Percentiles rank a stretch among this genome's conserved stretches.
Conservation (phyloP, 1,284 basidiomycete genomes). For the Ustilago sp. region DNA sequence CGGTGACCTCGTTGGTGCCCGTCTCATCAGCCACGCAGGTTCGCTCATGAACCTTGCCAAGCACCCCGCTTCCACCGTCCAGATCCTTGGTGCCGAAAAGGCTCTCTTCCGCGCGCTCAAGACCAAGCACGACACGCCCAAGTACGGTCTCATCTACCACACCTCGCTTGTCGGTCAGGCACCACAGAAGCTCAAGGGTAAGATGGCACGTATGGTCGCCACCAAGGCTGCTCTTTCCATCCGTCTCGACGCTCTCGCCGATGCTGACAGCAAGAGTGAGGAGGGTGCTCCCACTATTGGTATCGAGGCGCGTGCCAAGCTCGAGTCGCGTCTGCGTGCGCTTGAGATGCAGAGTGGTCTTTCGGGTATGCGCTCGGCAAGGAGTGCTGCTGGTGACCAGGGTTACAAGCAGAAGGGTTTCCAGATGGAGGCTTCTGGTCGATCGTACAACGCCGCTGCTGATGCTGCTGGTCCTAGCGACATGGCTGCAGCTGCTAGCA, state of each 20-base stretch:
- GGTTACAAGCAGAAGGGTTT: conserved; percentile 68
- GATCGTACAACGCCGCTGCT: conserved; percentile 64
- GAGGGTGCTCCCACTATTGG: conserved; percentile 83
- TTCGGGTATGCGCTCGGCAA: conserved; percentile 50
- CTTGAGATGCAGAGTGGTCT: conserved; percentile 74
- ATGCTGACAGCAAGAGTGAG: conserved; percentile 89
- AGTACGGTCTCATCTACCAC: conserved; percentile 97
- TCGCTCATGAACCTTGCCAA: conserved; percentile 93
- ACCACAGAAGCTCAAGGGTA: conserved; percentile 97
- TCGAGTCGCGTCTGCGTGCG: conserved; percentile 90
- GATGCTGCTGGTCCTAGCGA: conserved; percentile 58
- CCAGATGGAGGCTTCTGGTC: conserved; percentile 58
- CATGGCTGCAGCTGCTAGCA: conserved; percentile 40
- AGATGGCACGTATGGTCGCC: conserved; percentile 99
- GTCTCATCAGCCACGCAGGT: conserved; percentile 95
- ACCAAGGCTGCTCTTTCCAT: conserved; percentile 91
- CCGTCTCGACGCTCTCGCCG: conserved; percentile 94
- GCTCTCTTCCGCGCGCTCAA: conserved; percentile 97
- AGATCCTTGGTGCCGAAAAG: conserved; percentile 98
- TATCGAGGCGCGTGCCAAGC: conserved; percentile 90
- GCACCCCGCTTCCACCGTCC: conserved; percentile 96
- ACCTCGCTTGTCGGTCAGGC: conserved; percentile 90
- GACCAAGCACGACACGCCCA: conserved; percentile 98
- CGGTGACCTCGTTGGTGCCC: conserved; percentile 94
- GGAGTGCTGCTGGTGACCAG: conserved; percentile 49